Conservation (phyloP, 345 rosid genomes). For the Gossypium bickii region DNA sequence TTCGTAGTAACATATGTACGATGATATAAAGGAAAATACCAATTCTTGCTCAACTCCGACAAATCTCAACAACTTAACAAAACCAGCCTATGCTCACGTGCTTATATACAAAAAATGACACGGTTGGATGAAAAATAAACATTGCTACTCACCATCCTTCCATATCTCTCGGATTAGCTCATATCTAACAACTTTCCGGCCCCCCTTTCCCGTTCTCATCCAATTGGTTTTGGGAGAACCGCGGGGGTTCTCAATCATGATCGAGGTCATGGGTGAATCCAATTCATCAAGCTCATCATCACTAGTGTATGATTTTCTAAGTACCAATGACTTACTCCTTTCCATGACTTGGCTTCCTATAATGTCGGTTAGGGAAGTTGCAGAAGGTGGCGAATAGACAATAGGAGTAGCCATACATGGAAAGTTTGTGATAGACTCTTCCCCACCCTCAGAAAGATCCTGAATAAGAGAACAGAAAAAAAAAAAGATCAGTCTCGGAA, state of each 20-base stretch:
- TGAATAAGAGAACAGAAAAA: slow-evolving; percentile 17
- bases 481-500: neutral
- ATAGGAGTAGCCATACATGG: slow-evolving; percentile 59
- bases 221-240: slow-evolving; percentile 41
- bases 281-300: slow-evolving; percentile 87
- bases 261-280: slow-evolving; percentile 61
- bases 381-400: slow-evolving; percentile 55
- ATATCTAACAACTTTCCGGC: slow-evolving; percentile 55
- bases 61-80: neutral
- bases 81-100: neutral
- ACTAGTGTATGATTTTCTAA: slow-evolving; percentile 65
- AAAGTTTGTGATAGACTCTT: slow-evolving; percentile 39
- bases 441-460: slow-evolving; percentile 45
- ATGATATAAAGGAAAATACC: neutral
- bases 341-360: slow-evolving; percentile 43
- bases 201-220: slow-evolving; percentile 45
- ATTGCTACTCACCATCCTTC: slow-evolving; percentile 44
- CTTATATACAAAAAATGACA: neutral
- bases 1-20: neutral
- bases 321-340: slow-evolving; percentile 53
- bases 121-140: neutral
- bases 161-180: slow-evolving; percentile 73
- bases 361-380: slow-evolving; percentile 42
- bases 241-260: slow-evolving; percentile 36
- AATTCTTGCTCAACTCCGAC: neutral